A percentile compares a stretch with the other conserved stretches of the same genome.
These are phyloP conservation scores for Pyrenophora seminiperda DNA, from an alignment of 2,329 filamentous ascomycete species.

Conservation along the genomic window DNA sequence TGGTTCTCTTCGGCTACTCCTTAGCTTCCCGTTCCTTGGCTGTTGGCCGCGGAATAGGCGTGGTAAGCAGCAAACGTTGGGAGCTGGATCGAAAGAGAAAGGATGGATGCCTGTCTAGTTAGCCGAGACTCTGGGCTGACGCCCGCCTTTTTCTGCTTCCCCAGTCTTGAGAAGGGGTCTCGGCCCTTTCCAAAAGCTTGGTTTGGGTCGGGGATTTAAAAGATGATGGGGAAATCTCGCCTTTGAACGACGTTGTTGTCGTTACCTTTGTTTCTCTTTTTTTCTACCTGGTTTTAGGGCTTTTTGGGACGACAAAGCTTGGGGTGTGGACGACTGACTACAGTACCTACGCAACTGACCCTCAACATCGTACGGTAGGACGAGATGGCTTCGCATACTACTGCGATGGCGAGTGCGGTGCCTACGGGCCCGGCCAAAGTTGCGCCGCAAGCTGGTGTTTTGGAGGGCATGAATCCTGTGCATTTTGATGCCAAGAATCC, in stretches of 20 bases:
- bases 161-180: too few species aligned
- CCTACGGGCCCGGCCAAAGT: conserved; percentile 31
- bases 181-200: too few species aligned
- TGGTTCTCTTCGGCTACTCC: too few species aligned
- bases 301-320: too few species aligned
- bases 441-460: conserved; percentile 67
- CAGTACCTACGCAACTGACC: conserved; percentile 1
- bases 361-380: conserved; percentile 1
- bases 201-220: too few species aligned
- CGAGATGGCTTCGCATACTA: conserved; percentile 32
- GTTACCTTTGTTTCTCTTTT: too few species aligned
- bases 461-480: conserved; percentile 73
- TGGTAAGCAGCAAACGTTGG: too few species aligned
- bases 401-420: conserved; percentile 24
- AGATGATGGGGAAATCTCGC: too few species aligned
- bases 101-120: neutral
- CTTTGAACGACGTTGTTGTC: too few species aligned
- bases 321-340: neutral
- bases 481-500: conserved; percentile 72
- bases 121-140: conserved; percentile 4
- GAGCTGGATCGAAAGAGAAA: neutral
- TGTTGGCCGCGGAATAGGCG: too few species aligned
- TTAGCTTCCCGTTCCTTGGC: too few species aligned
- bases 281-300: too few species aligned
- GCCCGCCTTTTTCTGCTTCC: neutral